Evolutionary conservation across 1,284 basidiomycete genomes (phyloP), one percentile per base, ranked within the genome.

Genomic region (Cutaneotrichosporon sp.): DNA sequence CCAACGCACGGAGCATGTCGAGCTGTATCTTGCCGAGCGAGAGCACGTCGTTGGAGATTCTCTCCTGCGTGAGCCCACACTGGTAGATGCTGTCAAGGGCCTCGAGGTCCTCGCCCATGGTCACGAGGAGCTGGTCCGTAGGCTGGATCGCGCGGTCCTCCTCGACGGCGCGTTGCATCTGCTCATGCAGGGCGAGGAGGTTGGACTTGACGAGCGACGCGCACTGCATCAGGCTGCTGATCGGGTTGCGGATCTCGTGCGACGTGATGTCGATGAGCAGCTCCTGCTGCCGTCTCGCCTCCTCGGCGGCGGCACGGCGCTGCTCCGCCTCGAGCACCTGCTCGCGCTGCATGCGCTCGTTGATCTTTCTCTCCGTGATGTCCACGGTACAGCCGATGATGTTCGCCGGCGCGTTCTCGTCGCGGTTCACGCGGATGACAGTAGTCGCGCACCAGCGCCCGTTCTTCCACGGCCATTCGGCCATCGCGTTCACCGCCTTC

Each of bases 241-340:
- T 71, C 25, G 68, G 66, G 55, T 64, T 64, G 20, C 79, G 70
- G 27, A 80, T 74, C 59, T 80, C 79, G 62, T 64, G 65, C 71
- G 74, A 76, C 1, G 76, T 78, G 33, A 80, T 74, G 58, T 80
- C 79, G 54, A 80, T 77, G 29, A 80, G 60, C 7, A 80, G 66
- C 58, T 78, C 77, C 59, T 79, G 76, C 57, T 78, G 75, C 29
- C 69, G 63, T 56, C 76, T 74, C 6, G 76, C 76, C 45, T 74
- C 77, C 60, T 78, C 77, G 2, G 79, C 78, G 60, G 77, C 76
- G 6, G 69, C 47, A 16, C 76, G 65, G n/a, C 77, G 61, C 56
- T 76, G 63, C 52, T 80, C 73, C 0, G 74, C 77, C 34, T 77
- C 77, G 8, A 72, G 57, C n/a, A 79, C 66, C 5, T 76, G 68